Percentiles rank a stretch among this genome's conserved stretches.
These are phyloP conservation scores for Rosa rugosa DNA, from an alignment of 306 rosid genomes.

Conservation along the genomic window DNA sequence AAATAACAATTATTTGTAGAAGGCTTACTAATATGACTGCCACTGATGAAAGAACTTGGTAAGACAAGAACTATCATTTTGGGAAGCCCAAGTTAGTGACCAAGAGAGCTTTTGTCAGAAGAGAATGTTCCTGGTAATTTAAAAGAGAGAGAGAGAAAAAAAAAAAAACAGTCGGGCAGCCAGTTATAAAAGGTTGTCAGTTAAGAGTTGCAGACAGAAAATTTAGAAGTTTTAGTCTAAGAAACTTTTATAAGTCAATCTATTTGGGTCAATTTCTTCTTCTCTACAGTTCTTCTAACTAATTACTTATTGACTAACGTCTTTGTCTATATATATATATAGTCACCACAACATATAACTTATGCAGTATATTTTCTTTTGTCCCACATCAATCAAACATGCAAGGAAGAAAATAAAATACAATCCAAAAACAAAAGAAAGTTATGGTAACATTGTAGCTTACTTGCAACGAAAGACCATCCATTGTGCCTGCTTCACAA, in stretches of 20 bases:
- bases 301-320: background rate
- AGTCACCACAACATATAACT: background rate
- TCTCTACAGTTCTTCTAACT: background rate
- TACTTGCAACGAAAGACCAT: constrained; percentile 94
- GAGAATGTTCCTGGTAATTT: background rate
- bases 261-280: background rate
- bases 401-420: background rate
- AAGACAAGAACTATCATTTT: background rate
- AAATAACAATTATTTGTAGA: constrained; percentile 18
- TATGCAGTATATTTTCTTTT: background rate
- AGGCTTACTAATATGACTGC: background rate
- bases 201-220: background rate
- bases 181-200: background rate
- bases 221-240: too few species aligned
- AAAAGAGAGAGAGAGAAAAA: background rate
- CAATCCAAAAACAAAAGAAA: constrained; percentile 7
- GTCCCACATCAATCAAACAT: background rate
- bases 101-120: background rate
- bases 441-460: constrained; percentile 24
- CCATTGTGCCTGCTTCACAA: constrained; percentile 80
- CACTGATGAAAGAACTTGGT: background rate
- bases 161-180: background rate
- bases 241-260: background rate
- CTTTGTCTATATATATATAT: background rate
- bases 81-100: background rate